Conservation (phyloP, 2,329 filamentous ascomycete genomes). For the Pseudogymnoascus sp. region DNA sequence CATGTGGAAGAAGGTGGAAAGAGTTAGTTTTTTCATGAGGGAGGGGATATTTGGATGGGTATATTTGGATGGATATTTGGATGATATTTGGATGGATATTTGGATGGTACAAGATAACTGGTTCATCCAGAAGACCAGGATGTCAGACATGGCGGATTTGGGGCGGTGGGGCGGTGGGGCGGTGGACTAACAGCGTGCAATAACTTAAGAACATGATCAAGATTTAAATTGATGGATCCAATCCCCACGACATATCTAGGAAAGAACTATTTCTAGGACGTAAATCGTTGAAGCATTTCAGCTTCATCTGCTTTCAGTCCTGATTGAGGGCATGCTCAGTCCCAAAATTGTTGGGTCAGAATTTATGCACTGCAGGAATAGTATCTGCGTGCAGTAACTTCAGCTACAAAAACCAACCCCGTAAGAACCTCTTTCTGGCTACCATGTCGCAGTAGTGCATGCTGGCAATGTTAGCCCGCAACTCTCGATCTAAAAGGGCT, state of each 20-base stretch:
- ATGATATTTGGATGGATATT: not conserved
- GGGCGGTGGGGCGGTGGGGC: too few species aligned
- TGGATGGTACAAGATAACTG: not conserved
- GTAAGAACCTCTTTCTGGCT: not conserved
- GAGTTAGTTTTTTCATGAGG: not conserved
- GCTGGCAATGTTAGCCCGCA: conserved; percentile 15
- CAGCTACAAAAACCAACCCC: not conserved
- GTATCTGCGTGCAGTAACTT: not conserved
- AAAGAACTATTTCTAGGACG: not conserved
- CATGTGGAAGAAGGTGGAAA: not conserved
- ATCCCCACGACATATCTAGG: not conserved
- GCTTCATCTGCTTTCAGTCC: not conserved
- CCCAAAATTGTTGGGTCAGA: too few species aligned
- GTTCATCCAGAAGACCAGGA: not conserved
- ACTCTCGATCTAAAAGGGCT: not conserved
- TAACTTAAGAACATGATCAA: not conserved
- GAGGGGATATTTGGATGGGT: not conserved
- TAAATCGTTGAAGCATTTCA: not conserved
- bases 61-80: not conserved
- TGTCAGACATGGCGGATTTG: not conserved
- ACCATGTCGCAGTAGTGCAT: not conserved
- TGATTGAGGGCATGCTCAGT: not conserved
- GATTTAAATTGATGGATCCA: not conserved
- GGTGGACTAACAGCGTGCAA: not conserved
- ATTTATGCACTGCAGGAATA: not conserved